Base-by-base conservation (phyloP, 352 stramenopile genomes). In the Phytophthora rubi region DNA sequence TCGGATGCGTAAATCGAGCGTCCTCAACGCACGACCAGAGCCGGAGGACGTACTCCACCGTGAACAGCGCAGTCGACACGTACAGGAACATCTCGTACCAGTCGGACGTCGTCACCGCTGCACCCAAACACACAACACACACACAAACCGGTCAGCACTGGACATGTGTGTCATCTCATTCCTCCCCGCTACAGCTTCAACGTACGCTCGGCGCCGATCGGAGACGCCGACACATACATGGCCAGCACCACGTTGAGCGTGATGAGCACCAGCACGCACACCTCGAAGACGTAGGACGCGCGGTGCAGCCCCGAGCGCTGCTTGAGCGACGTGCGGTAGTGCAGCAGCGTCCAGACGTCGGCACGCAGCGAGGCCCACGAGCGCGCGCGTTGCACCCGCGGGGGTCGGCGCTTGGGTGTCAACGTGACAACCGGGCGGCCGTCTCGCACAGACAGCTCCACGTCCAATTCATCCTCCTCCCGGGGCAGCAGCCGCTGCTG, bases 1-100 rank as follows among this genome's bases (percentile, higher is more conserved):
- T 39, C 16, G 79, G 71, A 53, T 80, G 75, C n/a, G 65, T 59
- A 55, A 83, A 94, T 32, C 85, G 76, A 7, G 88, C 70, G 59
- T 95, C 88, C 67, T 93, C 88, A 23, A 94, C 81, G 39, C 88
- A 95, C n/a, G 88, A 88, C 87, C 88, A 95, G 10, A 93, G 68
- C 0, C 88, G 83, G 26, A 94, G 71, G 9, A 80, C 1, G 61
- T 94, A 94, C 58, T 95, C 88, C 12, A 92, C 58, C 0, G 87
- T 89, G 60, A 95, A 94, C 18, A 94, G 80, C 6, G 55, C 72
- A 4, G 85, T 93, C 10, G 88, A 95, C 9, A 88, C 56, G n/a
- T 92, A 94, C 30, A 95, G 65, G 56, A 94, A 92, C 33, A 80
- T 68, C 18, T 88, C 80, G 58, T 94, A 94, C 88, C 88, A 95